These are phyloP conservation scores for Stephanodiscus minutulus DNA, from an alignment of 108 stramenopile genomes.

Conservation along the genomic window DNA sequence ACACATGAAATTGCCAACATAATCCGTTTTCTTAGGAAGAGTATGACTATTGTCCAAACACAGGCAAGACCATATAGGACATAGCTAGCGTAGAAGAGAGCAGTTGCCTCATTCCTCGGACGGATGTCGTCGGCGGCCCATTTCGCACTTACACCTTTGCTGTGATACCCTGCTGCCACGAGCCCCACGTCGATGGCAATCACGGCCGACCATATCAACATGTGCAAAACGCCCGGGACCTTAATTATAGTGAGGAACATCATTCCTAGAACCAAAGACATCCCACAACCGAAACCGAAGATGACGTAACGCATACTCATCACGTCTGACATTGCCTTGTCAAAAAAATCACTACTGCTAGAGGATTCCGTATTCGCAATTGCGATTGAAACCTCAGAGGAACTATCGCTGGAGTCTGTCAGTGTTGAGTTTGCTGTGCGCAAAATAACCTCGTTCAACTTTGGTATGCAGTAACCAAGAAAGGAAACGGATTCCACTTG, in stretches of 20 bases:
- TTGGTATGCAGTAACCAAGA: constrained; percentile 21
- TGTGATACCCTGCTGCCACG: constrained; percentile 49
- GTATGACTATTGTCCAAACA: constrained; percentile 55
- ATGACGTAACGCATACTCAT: constrained; percentile 43
- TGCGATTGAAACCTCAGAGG: constrained; percentile 3
- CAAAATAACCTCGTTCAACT: constrained; percentile 12
- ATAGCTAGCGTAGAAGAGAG: constrained; percentile 50
- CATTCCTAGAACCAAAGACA: constrained; percentile 60
- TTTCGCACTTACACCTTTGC: constrained; percentile 36
- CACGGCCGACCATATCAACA: constrained; percentile 79
- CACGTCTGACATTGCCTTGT: constrained; percentile 52
- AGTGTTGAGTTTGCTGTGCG: neutral
- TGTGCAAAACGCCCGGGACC: constrained; percentile 69
- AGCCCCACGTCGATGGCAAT: constrained; percentile 58
- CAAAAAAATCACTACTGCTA: constrained; percentile 19
- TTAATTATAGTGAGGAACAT: constrained; percentile 73
- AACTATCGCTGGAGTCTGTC: neutral
- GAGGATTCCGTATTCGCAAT: constrained; percentile 9
- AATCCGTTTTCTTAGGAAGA: constrained; percentile 75
- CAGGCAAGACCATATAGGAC: constrained; percentile 53
- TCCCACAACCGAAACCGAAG: constrained; percentile 76
- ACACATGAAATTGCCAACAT: constrained; percentile 76
- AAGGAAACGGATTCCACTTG: constrained; percentile 18
- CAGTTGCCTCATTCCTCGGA: constrained; percentile 32
- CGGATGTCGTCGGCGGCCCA: constrained; percentile 46